Evolutionary conservation across 2,329 filamentous ascomycete genomes (phyloP), one percentile per base, ranked within the genome.

Genomic region (Trichoderma semiorbis): DNA sequence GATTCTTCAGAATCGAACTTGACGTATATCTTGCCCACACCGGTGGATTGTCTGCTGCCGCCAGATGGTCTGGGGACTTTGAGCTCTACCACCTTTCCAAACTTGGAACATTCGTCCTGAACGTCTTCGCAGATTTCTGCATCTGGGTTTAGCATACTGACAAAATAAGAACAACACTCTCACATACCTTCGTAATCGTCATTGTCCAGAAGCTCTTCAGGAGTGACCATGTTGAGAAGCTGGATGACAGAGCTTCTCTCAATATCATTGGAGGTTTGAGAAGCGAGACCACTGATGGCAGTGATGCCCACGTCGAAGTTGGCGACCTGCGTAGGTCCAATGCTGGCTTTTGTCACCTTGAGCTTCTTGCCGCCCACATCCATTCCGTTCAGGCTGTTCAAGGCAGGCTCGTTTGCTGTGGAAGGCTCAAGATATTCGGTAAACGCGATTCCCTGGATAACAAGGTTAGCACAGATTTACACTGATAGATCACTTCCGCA

Each of bases 1-100:
- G 91, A 90, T 65, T 94, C 93, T 3, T 88, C 84, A 3, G 86
- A 89, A 75, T 96, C 93, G 79, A 94, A 99, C 81, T 98, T 98
- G 84, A 99, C 91, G 80, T 92, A 99, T 76, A 99, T 98, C 87
- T 98, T 99, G 80, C 96, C 96, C 26, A 99, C 94, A 61, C 96
- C 96, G 34, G 93, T 89, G 26, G 92, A 93, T 79, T 96, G 92
- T 77, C 94, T 90, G 80, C 91, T 93, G 63, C 93, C 94, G 76
- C 93, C 93, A 26, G 89, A 90, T 2, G 96, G 95, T 72, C 96
- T 89, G 5, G 96, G 96, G 72, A 99, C 91, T 85, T 99, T 99
- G 82, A 98, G 85, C n/a, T 94, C 93, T 55, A 94, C 75, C 32
- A 99, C 89, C 65, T 86, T 87, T 73, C 97, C 96, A 79, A 92